These are phyloP conservation scores for Juglanconis oblonga DNA, from an alignment of 2,329 filamentous ascomycete genomes.

Conservation along the genomic window DNA sequence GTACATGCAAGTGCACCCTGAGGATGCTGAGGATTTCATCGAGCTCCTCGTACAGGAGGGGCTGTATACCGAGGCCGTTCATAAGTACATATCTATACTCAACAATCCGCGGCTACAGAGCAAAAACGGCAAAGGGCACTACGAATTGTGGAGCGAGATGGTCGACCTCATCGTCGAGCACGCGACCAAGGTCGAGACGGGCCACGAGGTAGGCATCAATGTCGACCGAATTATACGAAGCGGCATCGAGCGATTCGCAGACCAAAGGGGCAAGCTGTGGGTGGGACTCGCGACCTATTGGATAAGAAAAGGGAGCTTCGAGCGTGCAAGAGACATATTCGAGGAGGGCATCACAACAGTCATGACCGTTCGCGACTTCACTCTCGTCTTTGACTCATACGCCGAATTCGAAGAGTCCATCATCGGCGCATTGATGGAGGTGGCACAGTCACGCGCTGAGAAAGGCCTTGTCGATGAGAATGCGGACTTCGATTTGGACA, in stretches of 20 bases:
- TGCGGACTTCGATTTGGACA: slow-evolving; percentile 90
- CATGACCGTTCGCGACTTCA: slow-evolving; percentile 98
- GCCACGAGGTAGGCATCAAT: slow-evolving; percentile 78
- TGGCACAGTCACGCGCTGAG: slow-evolving; percentile 74
- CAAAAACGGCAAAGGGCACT: slow-evolving; percentile 90
- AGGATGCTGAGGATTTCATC: slow-evolving; percentile 93
- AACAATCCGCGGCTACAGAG: slow-evolving; percentile 89
- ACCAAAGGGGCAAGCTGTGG: slow-evolving; percentile 94
- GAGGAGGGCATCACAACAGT: slow-evolving; percentile 97
- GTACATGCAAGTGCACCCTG: slow-evolving; percentile 96
- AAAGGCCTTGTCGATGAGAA: slow-evolving; percentile 75
- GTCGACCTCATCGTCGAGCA: slow-evolving; percentile 90
- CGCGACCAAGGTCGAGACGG: slow-evolving; percentile 79
- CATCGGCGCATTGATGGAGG: slow-evolving; percentile 86
- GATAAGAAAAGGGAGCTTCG: slow-evolving; percentile 90
- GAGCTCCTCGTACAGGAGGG: slow-evolving; percentile 78
- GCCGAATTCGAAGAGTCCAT: slow-evolving; percentile 96
- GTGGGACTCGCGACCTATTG: slow-evolving; percentile 93
- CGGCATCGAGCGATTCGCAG: slow-evolving; percentile 84
- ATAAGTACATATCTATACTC: slow-evolving; percentile 85
- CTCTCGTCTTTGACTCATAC: slow-evolving; percentile 93
- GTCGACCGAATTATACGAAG: slow-evolving; percentile 91
- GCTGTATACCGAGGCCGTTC: slow-evolving; percentile 86
- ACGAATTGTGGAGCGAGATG: slow-evolving; percentile 98
- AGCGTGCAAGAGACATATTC: slow-evolving; percentile 87